phyloP scores from a whole-genome alignment of 2,329 filamentous ascomycete species.

The Blastomyces gilchristii region DNA sequence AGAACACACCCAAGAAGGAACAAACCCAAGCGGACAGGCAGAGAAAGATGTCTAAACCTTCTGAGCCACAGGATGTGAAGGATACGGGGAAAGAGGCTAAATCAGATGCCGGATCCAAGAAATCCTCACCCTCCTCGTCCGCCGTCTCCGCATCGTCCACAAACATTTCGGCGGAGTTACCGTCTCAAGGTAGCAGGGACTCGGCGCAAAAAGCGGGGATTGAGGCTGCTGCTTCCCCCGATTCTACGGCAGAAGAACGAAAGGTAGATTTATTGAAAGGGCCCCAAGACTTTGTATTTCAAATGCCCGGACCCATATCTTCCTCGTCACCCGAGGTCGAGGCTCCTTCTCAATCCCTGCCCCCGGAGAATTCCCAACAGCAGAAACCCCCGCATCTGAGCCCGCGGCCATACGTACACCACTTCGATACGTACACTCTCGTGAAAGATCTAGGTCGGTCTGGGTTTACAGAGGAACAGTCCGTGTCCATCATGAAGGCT shows the following conservation, averaged over 20 bases:
- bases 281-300: slow-evolving; percentile 12
- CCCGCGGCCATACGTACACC: slow-evolving; percentile 62
- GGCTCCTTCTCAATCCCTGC: slow-evolving; percentile 20
- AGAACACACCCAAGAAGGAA: slow-evolving; percentile 6
- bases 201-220: neutral
- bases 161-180: slow-evolving; percentile 12
- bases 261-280: slow-evolving; percentile 8
- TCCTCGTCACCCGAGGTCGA: slow-evolving; percentile 18
- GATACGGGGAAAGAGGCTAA: slow-evolving; percentile 13
- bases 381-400: slow-evolving; percentile 51
- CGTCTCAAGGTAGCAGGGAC: slow-evolving; percentile 1
- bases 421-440: slow-evolving; percentile 89
- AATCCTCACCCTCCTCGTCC: neutral
- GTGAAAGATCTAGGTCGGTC: slow-evolving; percentile 66
- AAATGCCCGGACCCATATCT: slow-evolving; percentile 15
- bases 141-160: slow-evolving; percentile 4
- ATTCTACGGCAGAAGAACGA: slow-evolving; percentile 1
- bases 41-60: slow-evolving; percentile 8
- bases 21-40: neutral
- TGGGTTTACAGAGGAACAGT: slow-evolving; percentile 63
- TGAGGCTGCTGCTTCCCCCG: neutral
- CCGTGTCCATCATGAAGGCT: slow-evolving; percentile 84
- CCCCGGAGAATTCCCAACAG: slow-evolving; percentile 23
- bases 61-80: slow-evolving; percentile 17
- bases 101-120: slow-evolving; percentile 4